phyloP scores from a whole-genome alignment of 2,329 filamentous ascomycete species.

The Meredithiella fracta region DNA sequence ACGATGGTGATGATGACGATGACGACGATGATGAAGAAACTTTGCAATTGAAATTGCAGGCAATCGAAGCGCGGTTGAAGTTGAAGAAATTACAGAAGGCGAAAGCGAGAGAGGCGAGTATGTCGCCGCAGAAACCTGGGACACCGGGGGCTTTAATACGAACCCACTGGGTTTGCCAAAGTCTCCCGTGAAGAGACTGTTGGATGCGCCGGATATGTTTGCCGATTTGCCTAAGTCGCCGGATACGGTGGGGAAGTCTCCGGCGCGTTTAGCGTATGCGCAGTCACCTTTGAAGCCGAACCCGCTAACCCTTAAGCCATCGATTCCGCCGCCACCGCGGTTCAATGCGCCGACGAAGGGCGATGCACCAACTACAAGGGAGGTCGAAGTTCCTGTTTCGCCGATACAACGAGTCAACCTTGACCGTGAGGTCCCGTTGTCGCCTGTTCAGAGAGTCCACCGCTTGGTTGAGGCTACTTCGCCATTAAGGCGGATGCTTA shows the following conservation, averaged over 20 bases:
- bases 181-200: background rate
- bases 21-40: conserved; percentile 73
- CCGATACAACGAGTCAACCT: conserved; percentile 10
- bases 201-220: conserved; percentile 10
- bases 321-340: conserved; percentile 8
- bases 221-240: conserved; percentile 12
- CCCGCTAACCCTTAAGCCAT: conserved; percentile 6
- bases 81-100: conserved; percentile 70
- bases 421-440: conserved; percentile 7
- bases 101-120: conserved; percentile 23
- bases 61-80: conserved; percentile 74
- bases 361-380: background rate
- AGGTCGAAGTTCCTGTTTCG: conserved; percentile 8
- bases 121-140: background rate
- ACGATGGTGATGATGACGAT: conserved; percentile 26
- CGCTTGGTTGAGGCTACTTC: conserved; percentile 11
- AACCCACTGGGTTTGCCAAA: background rate
- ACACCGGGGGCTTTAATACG: background rate
- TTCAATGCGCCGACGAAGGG: background rate
- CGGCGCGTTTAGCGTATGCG: conserved; percentile 11
- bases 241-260: conserved; percentile 12
- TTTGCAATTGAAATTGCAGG: conserved; percentile 67
- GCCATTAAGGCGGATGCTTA: conserved; percentile 10
- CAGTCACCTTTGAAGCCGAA: conserved; percentile 8
- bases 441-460: conserved; percentile 12